Base-by-base conservation (phyloP, 257 asterid species). In the Schizonepeta tenuifolia region DNA sequence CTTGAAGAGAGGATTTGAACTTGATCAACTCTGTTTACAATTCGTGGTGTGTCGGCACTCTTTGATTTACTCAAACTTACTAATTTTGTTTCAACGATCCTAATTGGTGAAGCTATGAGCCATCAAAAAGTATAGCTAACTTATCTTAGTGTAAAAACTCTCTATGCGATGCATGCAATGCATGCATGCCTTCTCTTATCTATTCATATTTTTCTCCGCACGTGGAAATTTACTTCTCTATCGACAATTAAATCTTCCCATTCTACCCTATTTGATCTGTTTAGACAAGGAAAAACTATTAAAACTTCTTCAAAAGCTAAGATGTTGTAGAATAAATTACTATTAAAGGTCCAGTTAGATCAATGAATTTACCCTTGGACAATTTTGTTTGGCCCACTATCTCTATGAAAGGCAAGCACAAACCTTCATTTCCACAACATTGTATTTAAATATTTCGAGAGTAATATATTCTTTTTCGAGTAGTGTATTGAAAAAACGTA, bases 21-120 rank as follows among this genome's bases (percentile, higher is more conserved):
- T 66, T 21, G 24, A 58, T 77, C 50, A 24, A 58, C 76, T 59
- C 55, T 53, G 12, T 65, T 63, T 64, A 28, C 57, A 51, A 46
- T 73, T 35, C 21, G 21, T 20, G 11, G 24, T 62, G 43, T 62
- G 24, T 43, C 49, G 1, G 59, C 40, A 50, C 22, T 69, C 20
- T 46, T 50, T 5, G 31, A 70, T 17, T n/a, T 43, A 57, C 21
- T 43, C 40, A 2, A n/a, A 60, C 38, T 20, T 65, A n/a, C 71
- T 9, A 11, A 43, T 36, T 38, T 26, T 58, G 11, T 57, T 57
- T 60, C 33, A 38, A 24, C 35, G 63, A 31, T 43, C 51, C 26
- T 26, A 24, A n/a, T 50, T 55, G 68, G 20, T 26, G 47, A 40
- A 61, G 36, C 9, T 21, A 13, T 5, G 47, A 18, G 18, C 18